A percentile compares a stretch with the other conserved stretches of the same genome.
Conservation (phyloP, 257 asterid genomes). For the Lithospermum erythrorhizon region DNA sequence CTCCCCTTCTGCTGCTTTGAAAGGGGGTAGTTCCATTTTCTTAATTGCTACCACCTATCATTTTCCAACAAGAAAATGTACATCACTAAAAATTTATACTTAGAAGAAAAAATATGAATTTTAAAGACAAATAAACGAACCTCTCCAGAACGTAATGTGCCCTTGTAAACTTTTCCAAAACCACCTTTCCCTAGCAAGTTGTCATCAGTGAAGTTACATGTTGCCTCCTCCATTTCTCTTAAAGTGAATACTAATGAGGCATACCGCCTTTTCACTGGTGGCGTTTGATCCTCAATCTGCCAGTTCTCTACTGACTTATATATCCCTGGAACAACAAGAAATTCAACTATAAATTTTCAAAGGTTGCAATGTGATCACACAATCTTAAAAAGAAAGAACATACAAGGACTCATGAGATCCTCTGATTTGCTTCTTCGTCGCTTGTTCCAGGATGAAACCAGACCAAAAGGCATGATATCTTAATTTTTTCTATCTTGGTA, state of each 20-base stretch:
- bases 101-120: background rate
- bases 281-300: conserved; percentile 55
- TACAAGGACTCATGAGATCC: conserved; percentile 71
- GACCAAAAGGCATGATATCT: conserved; percentile 66
- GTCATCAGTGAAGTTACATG: conserved; percentile 57
- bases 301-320: conserved; percentile 77
- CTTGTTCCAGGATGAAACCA: conserved; percentile 94
- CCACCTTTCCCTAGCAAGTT: conserved; percentile 95
- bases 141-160: conserved; percentile 82
- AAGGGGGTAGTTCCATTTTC: conserved; percentile 85
- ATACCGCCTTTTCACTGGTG: conserved; percentile 57
- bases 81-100: background rate
- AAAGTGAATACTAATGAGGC: conserved; percentile 76
- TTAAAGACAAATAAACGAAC: conserved; percentile 17
- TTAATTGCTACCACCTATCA: conserved; percentile 82
- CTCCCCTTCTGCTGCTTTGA: conserved; percentile 85
- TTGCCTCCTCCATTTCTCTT: conserved; percentile 86
- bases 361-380: background rate
- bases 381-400: conserved; percentile 9
- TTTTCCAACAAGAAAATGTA: conserved; percentile 1
- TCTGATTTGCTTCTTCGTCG: conserved; percentile 92
- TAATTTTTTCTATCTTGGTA: conserved; percentile 11
- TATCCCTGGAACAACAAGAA: conserved; percentile 43
- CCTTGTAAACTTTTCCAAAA: conserved; percentile 86
- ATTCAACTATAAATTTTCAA: background rate